Base-by-base conservation (phyloP, 305 asterid species). In the Rubia peregrina region DNA sequence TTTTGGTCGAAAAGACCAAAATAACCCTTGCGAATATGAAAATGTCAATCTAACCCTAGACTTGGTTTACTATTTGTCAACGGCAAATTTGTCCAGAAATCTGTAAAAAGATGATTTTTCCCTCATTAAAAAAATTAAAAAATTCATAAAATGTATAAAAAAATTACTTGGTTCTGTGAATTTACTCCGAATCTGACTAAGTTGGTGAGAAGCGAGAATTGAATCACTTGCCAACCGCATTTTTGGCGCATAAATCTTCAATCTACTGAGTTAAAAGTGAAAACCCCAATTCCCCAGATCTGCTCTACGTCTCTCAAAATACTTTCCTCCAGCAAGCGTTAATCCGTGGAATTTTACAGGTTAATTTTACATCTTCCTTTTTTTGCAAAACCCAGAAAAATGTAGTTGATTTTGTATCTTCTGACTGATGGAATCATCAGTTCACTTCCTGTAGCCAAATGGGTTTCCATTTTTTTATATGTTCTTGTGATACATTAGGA, bases 321-420 rank as follows among this genome's bases (percentile, higher is more conserved):
- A 98, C 84, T 95, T 80, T 95, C 99, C 17, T 64, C 95, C 13
- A 74, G 77, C 69, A 95, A 91, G 75, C 83, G 91, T 88, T 91
- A 95, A 85, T 91, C 99, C 74, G 91, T 95, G 56, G 98, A 95
- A 80, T 95, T 95, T 76, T 95, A 91, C 94, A 85, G 99, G 99
- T 89, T 24, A 72, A n/a, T 60, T 77, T 48, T 26, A 2, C 30
- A 26, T 26, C 49, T 1, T 4, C 53, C 5, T n/a, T 4, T 13
- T 26, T 26, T 26, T 26, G 30, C 30, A 26, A 26, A 46, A 2
- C 16, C 53, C 53, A 13, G 17, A 17, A n/a, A n/a, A 53, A 53
- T 53, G 59, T 53, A 53, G 59, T 53, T 53, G 24, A 53, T 53
- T 53, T 53, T 53, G 59, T 21, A 40, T 65, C 6, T 49, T 13